Conservation (phyloP, 129 eudicot genomes). For the Artemisia annua region DNA sequence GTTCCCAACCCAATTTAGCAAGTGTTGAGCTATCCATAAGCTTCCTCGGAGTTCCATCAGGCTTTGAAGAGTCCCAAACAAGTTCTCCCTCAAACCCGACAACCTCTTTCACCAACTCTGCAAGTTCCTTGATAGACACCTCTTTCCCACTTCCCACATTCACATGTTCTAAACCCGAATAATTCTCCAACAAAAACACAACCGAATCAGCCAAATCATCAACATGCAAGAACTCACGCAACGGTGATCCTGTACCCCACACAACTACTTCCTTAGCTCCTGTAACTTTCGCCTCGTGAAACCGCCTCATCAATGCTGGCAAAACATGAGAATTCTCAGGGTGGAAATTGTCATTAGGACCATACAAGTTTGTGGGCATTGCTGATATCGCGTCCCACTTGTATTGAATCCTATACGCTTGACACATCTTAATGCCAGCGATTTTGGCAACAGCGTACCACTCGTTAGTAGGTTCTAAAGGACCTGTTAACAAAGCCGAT, state of each 20-base stretch:
- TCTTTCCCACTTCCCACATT: conserved; percentile 99
- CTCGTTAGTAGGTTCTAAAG: conserved; percentile 93
- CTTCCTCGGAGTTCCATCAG: conserved; percentile 99
- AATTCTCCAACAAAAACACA: conserved; percentile 76
- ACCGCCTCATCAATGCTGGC: conserved; percentile 84
- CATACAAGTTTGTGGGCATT: conserved; percentile 93
- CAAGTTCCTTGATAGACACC: conserved; percentile 87
- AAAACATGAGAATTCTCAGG: conserved; percentile 93
- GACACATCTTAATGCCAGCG: conserved; percentile 94
- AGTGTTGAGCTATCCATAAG: conserved; percentile 90
- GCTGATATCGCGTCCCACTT: conserved; percentile 84
- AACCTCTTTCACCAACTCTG: conserved; percentile 89
- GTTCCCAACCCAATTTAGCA: conserved; percentile 73
- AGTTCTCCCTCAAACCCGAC: conserved; percentile 86
- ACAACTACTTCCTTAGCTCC: conserved; percentile 82
- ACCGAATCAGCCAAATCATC: conserved; percentile 92
- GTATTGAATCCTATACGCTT: conserved; percentile 78
- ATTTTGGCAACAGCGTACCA: conserved; percentile 95
- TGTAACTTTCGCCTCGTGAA: conserved; percentile 77
- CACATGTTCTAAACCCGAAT: conserved; percentile 85
- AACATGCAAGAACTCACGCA: conserved; percentile 91
- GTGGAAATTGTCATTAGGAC: conserved; percentile 92
- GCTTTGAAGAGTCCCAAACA: conserved; percentile 82
- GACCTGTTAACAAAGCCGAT: conserved; percentile 67
- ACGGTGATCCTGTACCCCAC: conserved; percentile 88